A percentile compares a stretch with the other conserved stretches of the same genome.
Evolutionary conservation across 345 rosid species (phyloP).

Genomic region (Crucihimalaya himalaica): DNA sequence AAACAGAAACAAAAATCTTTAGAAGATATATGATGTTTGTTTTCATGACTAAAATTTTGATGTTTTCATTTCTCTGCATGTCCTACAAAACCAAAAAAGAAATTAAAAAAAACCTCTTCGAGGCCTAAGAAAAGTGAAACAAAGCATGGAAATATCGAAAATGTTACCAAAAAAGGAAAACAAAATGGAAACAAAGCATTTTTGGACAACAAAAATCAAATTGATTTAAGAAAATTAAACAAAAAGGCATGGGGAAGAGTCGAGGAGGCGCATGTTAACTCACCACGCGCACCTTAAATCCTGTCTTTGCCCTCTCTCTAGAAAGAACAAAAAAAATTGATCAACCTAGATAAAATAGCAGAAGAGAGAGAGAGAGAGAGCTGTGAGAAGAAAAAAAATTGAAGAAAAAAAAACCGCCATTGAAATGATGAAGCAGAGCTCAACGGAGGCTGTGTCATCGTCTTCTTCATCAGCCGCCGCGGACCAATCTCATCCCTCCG

Average conservation of each 20-base stretch:
- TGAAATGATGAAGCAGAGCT: conserved; percentile 57
- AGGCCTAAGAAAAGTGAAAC: not conserved
- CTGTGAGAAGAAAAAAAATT: not conserved
- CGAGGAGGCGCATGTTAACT: conserved; percentile 32
- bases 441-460: conserved; percentile 74
- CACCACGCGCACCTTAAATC: conserved; percentile 5
- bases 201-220: not conserved
- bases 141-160: not conserved
- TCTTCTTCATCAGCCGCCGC: conserved; percentile 34
- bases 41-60: too few species aligned
- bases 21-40: too few species aligned
- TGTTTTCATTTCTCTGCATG: too few species aligned
- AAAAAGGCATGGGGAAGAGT: conserved; percentile 1
- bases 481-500: conserved; percentile 55
- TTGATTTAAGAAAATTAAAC: not conserved
- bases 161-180: not conserved
- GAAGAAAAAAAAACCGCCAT: conserved; percentile 28
- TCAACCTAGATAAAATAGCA: conserved; percentile 42
- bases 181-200: not conserved
- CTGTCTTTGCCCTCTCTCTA: conserved; percentile 24
- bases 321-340: conserved; percentile 6
- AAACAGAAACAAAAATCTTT: too few species aligned
- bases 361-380: not conserved
- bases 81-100: too few species aligned
- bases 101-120: too few species aligned